Evolutionary conservation across 169 alveolate species (phyloP).

Genomic region (Plasmodium adleri): DNA sequence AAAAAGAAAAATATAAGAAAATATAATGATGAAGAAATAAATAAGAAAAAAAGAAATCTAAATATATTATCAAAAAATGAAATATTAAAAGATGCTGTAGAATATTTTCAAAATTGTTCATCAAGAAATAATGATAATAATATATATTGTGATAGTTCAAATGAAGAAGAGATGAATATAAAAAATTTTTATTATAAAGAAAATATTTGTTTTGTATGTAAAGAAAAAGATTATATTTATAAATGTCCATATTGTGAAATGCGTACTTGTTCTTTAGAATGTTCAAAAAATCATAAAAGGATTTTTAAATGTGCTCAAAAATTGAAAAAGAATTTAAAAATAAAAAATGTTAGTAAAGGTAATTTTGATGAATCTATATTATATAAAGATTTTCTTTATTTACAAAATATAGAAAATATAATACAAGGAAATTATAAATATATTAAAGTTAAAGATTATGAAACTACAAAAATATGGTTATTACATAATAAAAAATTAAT

Average conservation of each 20-base stretch:
- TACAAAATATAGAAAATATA: constrained; percentile 26
- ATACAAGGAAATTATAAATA: constrained; percentile 34
- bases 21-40: not conserved
- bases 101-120: constrained; percentile 10
- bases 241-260: constrained; percentile 62
- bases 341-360: constrained; percentile 18
- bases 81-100: constrained; percentile 13
- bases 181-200: not conserved
- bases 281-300: constrained; percentile 55
- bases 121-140: not conserved
- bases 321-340: constrained; percentile 45
- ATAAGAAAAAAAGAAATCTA: not conserved
- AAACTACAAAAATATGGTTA: constrained; percentile 28
- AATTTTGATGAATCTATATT: constrained; percentile 28
- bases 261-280: constrained; percentile 15
- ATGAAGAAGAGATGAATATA: not conserved
- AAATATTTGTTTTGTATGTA: constrained; percentile 31
- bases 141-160: not conserved
- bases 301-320: constrained; percentile 31
- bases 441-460: constrained; percentile 29
- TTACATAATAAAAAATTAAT: not conserved
- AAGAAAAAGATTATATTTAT: constrained; percentile 16
- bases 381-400: constrained; percentile 28
- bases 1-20: not conserved
- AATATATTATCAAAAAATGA: not conserved